phyloP scores from a whole-genome alignment of 2,329 filamentous ascomycete species.

The Phyllosticta citriasiana region DNA sequence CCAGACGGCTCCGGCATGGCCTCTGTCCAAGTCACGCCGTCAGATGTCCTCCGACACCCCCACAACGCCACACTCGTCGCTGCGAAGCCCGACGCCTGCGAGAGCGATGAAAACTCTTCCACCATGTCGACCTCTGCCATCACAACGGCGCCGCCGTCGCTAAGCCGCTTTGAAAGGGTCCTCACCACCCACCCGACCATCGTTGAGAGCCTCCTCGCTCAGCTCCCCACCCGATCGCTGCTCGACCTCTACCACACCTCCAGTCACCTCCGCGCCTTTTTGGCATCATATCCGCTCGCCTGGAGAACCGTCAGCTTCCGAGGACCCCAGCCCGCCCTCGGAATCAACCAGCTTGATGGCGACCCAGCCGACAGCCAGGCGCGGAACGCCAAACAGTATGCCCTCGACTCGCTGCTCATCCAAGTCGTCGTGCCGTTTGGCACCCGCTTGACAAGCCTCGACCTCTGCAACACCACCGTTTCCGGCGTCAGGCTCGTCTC shows the following conservation, averaged over 20 bases:
- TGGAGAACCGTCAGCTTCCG: constrained; percentile 53
- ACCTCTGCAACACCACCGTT: constrained; percentile 52
- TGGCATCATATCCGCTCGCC: constrained; percentile 48
- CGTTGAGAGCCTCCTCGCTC: constrained; percentile 48
- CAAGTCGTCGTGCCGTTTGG: constrained; percentile 47
- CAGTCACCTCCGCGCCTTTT: constrained; percentile 43
- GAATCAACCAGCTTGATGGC: constrained; percentile 23
- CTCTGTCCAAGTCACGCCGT: not conserved
- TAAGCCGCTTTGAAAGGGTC: constrained; percentile 41
- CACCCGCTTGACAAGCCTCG: constrained; percentile 45
- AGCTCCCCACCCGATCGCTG: constrained; percentile 46
- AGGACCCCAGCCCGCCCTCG: constrained; percentile 32
- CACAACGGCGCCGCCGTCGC: not conserved
- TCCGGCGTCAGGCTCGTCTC: constrained; percentile 47
- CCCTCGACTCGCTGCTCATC: constrained; percentile 48
- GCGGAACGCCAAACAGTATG: constrained; percentile 47
- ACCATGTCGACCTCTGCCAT: not conserved
- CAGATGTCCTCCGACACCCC: not conserved
- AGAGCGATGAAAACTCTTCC: not conserved
- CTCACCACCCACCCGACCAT: constrained; percentile 48
- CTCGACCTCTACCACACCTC: constrained; percentile 51
- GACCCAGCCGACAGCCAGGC: constrained; percentile 30
- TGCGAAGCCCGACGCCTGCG: not conserved
- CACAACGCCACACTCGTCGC: not conserved
- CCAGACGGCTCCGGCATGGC: not conserved